Conservation (phyloP, 768 basidiomycete species). For the Calvatia gigantea region DNA sequence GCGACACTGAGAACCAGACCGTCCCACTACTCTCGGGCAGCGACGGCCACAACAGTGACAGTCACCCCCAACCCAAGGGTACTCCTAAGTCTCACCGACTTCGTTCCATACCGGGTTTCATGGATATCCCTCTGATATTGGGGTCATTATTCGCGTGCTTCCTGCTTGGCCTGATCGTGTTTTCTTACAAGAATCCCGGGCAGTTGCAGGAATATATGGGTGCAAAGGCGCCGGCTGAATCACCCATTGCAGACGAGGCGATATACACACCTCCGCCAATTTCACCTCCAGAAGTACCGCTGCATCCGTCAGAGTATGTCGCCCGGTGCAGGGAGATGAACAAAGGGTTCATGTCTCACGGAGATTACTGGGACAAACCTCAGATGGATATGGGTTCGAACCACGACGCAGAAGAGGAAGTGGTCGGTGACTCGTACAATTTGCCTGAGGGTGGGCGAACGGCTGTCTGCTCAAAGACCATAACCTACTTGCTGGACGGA, state of each 20-base stretch:
- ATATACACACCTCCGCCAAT: slow-evolving; percentile 20
- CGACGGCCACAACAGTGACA: slow-evolving; percentile 17
- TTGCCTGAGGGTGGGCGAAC: slow-evolving; percentile 16
- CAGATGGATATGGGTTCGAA: slow-evolving; percentile 34
- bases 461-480: slow-evolving; percentile 51
- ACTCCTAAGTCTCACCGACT: not conserved
- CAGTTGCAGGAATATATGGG: slow-evolving; percentile 43
- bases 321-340: slow-evolving; percentile 51
- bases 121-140: slow-evolving; percentile 10
- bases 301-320: slow-evolving; percentile 53
- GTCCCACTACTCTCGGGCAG: slow-evolving; percentile 44
- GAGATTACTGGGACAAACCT: slow-evolving; percentile 47
- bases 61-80: slow-evolving; percentile 6
- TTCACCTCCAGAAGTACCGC: slow-evolving; percentile 57
- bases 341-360: slow-evolving; percentile 43
- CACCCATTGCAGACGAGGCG: slow-evolving; percentile 14
- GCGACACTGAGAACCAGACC: slow-evolving; percentile 37
- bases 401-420: slow-evolving; percentile 23
- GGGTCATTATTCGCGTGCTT: slow-evolving; percentile 17
- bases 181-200: slow-evolving; percentile 50
- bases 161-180: slow-evolving; percentile 43
- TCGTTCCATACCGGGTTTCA: not conserved
- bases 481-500: slow-evolving; percentile 72
- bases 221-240: slow-evolving; percentile 18
- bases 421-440: slow-evolving; percentile 1